A percentile compares a stretch with the other conserved stretches of the same genome.
phyloP scores from a whole-genome alignment of 495 filamentous ascomycete species.

The Trichoderma gamsii region DNA sequence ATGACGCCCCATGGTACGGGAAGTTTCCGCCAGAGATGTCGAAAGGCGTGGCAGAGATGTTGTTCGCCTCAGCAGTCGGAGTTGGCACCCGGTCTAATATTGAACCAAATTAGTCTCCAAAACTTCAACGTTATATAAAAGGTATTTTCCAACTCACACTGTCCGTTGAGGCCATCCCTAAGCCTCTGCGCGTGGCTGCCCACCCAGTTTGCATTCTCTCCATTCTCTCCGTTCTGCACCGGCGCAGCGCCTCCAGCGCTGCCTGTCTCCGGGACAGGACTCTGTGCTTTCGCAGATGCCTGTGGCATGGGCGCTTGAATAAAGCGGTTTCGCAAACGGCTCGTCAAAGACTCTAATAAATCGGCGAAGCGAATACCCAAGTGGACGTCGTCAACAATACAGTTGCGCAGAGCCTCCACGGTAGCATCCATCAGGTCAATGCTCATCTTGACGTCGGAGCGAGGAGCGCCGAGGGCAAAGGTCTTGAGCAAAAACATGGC shows the following conservation, averaged over 20 bases:
- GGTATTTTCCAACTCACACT: constrained; percentile 22
- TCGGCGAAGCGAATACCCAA: constrained; percentile 93
- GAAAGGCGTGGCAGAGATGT: constrained; percentile 51
- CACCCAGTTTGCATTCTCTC: constrained; percentile 25
- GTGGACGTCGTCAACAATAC: constrained; percentile 92
- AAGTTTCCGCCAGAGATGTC: constrained; percentile 43
- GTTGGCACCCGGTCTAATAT: constrained; percentile 15
- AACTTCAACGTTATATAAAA: neutral
- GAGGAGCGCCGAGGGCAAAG: constrained; percentile 85
- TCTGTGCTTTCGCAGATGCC: constrained; percentile 31
- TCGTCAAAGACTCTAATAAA: constrained; percentile 73
- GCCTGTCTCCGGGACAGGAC: constrained; percentile 28
- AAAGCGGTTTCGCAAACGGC: constrained; percentile 66
- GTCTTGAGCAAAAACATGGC: constrained; percentile 93
- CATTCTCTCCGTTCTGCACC: constrained; percentile 23
- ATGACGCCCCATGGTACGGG: constrained; percentile 40
- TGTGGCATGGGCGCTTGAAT: constrained; percentile 47
- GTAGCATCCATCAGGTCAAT: constrained; percentile 75
- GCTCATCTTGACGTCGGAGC: constrained; percentile 77
- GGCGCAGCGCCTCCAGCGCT: constrained; percentile 10
- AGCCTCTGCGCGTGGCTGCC: constrained; percentile 25
- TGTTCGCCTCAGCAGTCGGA: constrained; percentile 18
- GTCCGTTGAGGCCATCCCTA: constrained; percentile 25
- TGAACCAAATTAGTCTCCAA: neutral
- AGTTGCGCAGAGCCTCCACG: constrained; percentile 71